A percentile compares a stretch with the other conserved stretches of the same genome.
These are phyloP conservation scores for Colletotrichum abscissum DNA, from an alignment of 2,329 filamentous ascomycete genomes.

Conservation along the genomic window DNA sequence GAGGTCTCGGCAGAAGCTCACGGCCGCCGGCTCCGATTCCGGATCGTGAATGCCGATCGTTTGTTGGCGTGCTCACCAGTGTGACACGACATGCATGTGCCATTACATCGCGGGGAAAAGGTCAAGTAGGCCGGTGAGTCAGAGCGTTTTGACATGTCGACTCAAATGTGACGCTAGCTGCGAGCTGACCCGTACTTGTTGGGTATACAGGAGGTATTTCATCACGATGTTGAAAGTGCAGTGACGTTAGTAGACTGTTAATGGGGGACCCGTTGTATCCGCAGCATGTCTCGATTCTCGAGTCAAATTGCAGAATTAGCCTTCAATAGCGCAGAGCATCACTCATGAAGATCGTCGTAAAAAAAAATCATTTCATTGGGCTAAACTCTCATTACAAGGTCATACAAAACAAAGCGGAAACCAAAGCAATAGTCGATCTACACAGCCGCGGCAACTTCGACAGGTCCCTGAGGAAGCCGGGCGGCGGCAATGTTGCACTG, in stretches of 20 bases:
- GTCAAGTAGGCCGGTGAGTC: not conserved
- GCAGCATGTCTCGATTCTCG: not conserved
- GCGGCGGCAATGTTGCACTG: conserved; percentile 84
- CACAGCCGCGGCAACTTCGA: conserved; percentile 15
- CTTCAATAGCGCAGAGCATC: not conserved
- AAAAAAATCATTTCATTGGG: not conserved
- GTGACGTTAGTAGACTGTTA: not conserved
- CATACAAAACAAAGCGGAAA: not conserved
- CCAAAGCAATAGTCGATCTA: not conserved
- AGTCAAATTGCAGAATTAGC: not conserved
- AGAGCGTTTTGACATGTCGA: not conserved
- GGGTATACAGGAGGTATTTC: not conserved
- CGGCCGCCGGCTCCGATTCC: not conserved
- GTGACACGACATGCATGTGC: conserved; percentile 11
- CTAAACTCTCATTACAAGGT: not conserved
- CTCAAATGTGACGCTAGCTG: not conserved
- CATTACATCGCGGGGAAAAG: not conserved
- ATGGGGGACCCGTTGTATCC: not conserved
- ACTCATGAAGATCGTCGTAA: not conserved
- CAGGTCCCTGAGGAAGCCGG: conserved; percentile 63
- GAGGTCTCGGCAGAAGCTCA: not conserved
- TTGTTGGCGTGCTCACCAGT: not conserved
- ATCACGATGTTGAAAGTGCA: not conserved
- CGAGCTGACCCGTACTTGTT: not conserved
- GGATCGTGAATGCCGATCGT: conserved; percentile 2